Evolutionary conservation across 73 alveolate genomes (phyloP).

Genomic region (Uronychia setigera): DNA sequence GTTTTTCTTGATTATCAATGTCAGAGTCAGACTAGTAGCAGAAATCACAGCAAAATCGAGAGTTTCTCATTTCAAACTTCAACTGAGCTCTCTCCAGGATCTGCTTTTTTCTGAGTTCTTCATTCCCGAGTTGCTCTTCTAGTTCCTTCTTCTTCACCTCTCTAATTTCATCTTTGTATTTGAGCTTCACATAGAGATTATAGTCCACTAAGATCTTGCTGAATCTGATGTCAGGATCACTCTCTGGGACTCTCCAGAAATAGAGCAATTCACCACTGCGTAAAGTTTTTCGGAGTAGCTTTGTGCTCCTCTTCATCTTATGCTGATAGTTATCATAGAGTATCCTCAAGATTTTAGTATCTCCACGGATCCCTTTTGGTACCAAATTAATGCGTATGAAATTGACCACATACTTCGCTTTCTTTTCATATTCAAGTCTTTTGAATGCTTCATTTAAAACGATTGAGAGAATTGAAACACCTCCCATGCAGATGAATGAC

Average conservation of each 20-base stretch:
- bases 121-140: no score
- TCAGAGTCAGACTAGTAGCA: not conserved
- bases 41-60: not conserved
- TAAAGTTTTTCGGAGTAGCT: not conserved
- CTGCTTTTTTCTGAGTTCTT: not conserved
- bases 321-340: not conserved
- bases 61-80: not conserved
- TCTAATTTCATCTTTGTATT: not conserved
- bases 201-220: not conserved
- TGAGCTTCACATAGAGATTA: not conserved
- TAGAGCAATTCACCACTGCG: not conserved
- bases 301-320: not conserved
- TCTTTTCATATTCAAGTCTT: conserved; percentile 10
- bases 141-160: not conserved
- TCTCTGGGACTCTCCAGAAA: not conserved
- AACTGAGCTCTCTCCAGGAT: not conserved
- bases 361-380: not conserved
- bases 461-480: conserved; percentile 11
- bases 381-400: not conserved
- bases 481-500: conserved; percentile 21
- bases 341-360: not conserved
- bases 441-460: conserved; percentile 22
- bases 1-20: not conserved
- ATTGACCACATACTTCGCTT: conserved; percentile 11
- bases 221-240: conserved; percentile 3